A percentile compares a stretch with the other conserved stretches of the same genome.
Evolutionary conservation across 805 yeast species (phyloP).

Genomic region (Cyberlindnera euphorbiiphila): DNA sequence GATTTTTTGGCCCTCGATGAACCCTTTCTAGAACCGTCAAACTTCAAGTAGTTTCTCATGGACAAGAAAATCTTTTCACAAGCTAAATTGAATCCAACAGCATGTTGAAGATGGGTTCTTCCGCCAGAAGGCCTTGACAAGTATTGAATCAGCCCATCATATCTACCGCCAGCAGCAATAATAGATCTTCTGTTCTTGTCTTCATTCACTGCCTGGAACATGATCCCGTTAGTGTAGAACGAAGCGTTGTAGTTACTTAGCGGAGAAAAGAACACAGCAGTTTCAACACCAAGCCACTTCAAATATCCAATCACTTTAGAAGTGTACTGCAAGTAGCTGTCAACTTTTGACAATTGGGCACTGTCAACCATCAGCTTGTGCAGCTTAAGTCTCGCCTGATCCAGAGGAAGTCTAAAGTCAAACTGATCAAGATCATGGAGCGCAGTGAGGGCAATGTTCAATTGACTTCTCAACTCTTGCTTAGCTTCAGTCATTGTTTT

Average conservation of each 20-base stretch:
- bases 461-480: constrained; percentile 53
- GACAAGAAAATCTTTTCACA: constrained; percentile 59
- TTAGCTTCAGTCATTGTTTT: constrained; percentile 58
- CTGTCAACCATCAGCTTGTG: constrained; percentile 72
- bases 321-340: constrained; percentile 60
- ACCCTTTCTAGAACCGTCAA: constrained; percentile 28
- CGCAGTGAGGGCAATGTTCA: constrained; percentile 76
- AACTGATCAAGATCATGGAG: constrained; percentile 77
- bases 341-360: constrained; percentile 57
- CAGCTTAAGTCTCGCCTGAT: constrained; percentile 57
- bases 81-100: constrained; percentile 85
- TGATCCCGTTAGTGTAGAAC: constrained; percentile 75
- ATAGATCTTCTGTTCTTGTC: constrained; percentile 42
- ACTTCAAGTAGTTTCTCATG: constrained; percentile 44
- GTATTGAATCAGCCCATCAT: constrained; percentile 66
- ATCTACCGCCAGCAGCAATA: constrained; percentile 92
- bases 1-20: constrained; percentile 32
- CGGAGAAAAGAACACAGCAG: constrained; percentile 66
- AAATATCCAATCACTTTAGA: constrained; percentile 51
- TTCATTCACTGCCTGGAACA: constrained; percentile 83
- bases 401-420: constrained; percentile 70
- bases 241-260: constrained; percentile 77
- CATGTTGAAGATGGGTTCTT: constrained; percentile 41
- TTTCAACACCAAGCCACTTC: constrained; percentile 54
- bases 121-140: constrained; percentile 55